Evolutionary conservation across 768 basidiomycete genomes (phyloP).

Genomic region (Boletus barrowsii): DNA sequence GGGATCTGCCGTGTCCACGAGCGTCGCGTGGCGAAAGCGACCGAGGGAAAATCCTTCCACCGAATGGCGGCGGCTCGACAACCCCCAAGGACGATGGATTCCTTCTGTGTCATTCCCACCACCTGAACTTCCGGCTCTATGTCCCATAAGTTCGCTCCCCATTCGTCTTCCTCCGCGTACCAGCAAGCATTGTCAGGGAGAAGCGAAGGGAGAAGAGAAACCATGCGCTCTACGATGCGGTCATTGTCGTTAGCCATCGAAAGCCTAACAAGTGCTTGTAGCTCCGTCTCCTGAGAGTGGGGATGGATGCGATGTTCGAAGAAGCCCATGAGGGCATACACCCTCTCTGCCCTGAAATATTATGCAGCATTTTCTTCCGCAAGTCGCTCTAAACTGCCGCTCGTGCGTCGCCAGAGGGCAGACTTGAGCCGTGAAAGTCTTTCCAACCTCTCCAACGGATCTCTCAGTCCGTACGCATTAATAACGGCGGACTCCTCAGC

Average conservation of each 20-base stretch:
- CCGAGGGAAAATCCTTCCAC: slow-evolving; percentile 23
- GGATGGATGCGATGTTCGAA: slow-evolving; percentile 25
- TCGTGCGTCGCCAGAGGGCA: slow-evolving; percentile 24
- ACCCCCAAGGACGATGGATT: slow-evolving; percentile 22
- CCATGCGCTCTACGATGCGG: slow-evolving; percentile 20
- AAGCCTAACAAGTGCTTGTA: slow-evolving; percentile 22
- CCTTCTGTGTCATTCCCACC: slow-evolving; percentile 16
- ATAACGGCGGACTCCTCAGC: slow-evolving; percentile 20
- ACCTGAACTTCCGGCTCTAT: slow-evolving; percentile 15
- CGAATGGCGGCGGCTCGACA: slow-evolving; percentile 21
- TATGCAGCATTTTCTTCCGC: neutral
- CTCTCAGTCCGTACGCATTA: slow-evolving; percentile 17
- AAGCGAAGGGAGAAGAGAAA: slow-evolving; percentile 16
- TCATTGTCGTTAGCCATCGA: slow-evolving; percentile 27
- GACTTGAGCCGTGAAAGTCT: slow-evolving; percentile 19
- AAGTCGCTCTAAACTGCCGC: neutral
- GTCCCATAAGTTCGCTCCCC: slow-evolving; percentile 19
- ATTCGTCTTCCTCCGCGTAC: slow-evolving; percentile 21
- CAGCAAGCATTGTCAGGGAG: slow-evolving; percentile 4
- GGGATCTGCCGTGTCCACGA: slow-evolving; percentile 14
- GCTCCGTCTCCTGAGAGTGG: slow-evolving; percentile 11
- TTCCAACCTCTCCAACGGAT: slow-evolving; percentile 25
- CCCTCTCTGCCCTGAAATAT: slow-evolving; percentile 17
- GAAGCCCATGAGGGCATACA: slow-evolving; percentile 28
- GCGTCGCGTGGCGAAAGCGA: slow-evolving; percentile 13